Percentiles rank a stretch among this genome's conserved stretches.
Conservation (phyloP, 2,329 filamentous ascomycete species). For the Gnomoniopsis smithogilvyi region DNA sequence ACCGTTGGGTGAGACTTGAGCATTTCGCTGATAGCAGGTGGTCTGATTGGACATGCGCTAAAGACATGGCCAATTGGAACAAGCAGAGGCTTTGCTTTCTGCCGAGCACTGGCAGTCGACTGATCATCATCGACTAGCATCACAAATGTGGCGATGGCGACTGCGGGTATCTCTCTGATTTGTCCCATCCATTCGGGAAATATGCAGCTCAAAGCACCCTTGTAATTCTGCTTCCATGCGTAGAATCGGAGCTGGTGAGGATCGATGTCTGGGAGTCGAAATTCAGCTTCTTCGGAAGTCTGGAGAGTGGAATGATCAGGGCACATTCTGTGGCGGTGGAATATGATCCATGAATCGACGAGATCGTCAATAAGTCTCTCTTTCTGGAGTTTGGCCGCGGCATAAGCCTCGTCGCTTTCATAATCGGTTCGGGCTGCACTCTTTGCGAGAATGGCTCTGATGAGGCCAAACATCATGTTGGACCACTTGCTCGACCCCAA, state of each 20-base stretch:
- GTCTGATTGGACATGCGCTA: conserved; percentile 7
- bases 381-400: conserved; percentile 27
- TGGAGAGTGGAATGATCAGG: not conserved
- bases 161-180: conserved; percentile 27
- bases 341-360: conserved; percentile 37
- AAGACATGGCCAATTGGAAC: conserved; percentile 22
- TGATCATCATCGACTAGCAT: conserved; percentile 32
- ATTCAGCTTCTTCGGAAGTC: conserved; percentile 19
- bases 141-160: conserved; percentile 36
- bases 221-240: conserved; percentile 22
- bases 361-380: conserved; percentile 35
- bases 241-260: conserved; percentile 14
- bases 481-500: conserved; percentile 32
- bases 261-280: conserved; percentile 22
- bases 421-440: conserved; percentile 24
- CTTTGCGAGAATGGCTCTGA: conserved; percentile 29
- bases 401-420: conserved; percentile 24
- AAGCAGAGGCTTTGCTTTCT: conserved; percentile 25
- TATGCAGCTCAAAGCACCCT: conserved; percentile 29
- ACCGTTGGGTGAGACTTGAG: conserved; percentile 21
- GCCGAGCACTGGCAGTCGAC: conserved; percentile 14
- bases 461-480: conserved; percentile 30
- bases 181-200: conserved; percentile 28
- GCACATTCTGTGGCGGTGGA: conserved; percentile 26
- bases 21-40: conserved; percentile 19